phyloP scores from a whole-genome alignment of 306 rosid genomes.

The Vigna nakashimae region DNA sequence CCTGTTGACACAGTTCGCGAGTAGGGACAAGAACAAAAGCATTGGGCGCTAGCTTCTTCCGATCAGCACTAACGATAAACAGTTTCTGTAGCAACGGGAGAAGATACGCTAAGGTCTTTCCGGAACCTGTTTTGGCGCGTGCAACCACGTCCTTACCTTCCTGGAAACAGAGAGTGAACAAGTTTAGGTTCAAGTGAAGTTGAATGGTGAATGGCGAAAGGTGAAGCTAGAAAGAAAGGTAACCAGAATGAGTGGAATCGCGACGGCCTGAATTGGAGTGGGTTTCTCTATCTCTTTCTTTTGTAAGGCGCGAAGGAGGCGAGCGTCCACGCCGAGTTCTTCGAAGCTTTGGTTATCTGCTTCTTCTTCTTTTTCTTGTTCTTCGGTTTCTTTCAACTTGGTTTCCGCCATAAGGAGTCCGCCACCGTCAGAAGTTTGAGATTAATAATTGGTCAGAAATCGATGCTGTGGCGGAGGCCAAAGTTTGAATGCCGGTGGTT shows the following conservation, averaged over 20 bases:
- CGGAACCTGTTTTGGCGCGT: conserved; percentile 95
- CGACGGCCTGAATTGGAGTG: conserved; percentile 86
- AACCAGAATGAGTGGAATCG: conserved; percentile 75
- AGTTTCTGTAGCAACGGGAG: conserved; percentile 93
- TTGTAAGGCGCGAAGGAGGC: conserved; percentile 65
- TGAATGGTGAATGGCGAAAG: not conserved
- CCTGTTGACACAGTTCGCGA: conserved; percentile 88
- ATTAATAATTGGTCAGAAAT: not conserved
- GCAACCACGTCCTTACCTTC: conserved; percentile 97
- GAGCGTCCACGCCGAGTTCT: conserved; percentile 74
- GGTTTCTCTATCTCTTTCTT: conserved; percentile 65
- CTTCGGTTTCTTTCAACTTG: conserved; percentile 39
- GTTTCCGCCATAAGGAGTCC: conserved; percentile 38
- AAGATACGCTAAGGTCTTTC: conserved; percentile 91
- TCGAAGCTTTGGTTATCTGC: conserved; percentile 59
- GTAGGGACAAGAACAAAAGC: conserved; percentile 85
- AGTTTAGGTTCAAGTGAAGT: conserved; percentile 1
- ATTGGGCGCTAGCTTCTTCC: conserved; percentile 75
- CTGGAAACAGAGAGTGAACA: conserved; percentile 51
- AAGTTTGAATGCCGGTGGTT: conserved; percentile 15
- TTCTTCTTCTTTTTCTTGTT: conserved; percentile 25
- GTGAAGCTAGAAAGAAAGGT: not conserved
- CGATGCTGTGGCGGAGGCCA: not conserved
- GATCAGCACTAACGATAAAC: conserved; percentile 53
- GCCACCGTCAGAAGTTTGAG: not conserved